Percentiles rank a stretch among this genome's conserved stretches.
These are phyloP conservation scores for Pseudogymnoascus sp. DNA, from an alignment of 2,329 filamentous ascomycete species.

Conservation along the genomic window DNA sequence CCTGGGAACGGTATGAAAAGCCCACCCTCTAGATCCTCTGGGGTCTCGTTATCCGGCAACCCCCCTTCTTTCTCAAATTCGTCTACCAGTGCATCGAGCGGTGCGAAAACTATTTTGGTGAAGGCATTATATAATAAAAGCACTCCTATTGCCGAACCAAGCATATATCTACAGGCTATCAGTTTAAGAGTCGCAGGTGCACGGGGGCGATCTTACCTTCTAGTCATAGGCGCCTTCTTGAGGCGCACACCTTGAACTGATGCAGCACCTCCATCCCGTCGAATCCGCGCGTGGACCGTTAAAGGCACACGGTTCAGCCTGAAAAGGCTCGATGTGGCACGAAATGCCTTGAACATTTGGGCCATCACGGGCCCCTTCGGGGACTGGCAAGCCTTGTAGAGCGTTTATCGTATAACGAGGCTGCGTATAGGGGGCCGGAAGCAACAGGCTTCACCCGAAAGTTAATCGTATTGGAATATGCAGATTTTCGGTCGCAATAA, in stretches of 20 bases:
- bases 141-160: slow-evolving; percentile 29
- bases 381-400: neutral
- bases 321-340: neutral
- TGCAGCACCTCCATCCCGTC: neutral
- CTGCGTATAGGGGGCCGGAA: neutral
- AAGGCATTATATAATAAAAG: slow-evolving; percentile 37
- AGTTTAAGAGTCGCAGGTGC: neutral
- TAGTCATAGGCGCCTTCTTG: neutral
- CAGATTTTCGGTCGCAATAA: neutral
- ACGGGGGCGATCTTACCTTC: neutral
- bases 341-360: slow-evolving; percentile 9
- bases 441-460: neutral
- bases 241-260: neutral
- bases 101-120: slow-evolving; percentile 38
- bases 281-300: neutral
- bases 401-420: neutral
- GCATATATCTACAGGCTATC: slow-evolving; percentile 16
- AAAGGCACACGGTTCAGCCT: neutral
- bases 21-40: slow-evolving; percentile 33
- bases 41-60: slow-evolving; percentile 36
- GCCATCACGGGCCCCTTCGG: neutral
- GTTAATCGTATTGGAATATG: neutral
- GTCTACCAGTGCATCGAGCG: slow-evolving; percentile 32
- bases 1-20: slow-evolving; percentile 57
- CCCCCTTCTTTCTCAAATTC: slow-evolving; percentile 33